Conservation (phyloP, 495 filamentous ascomycete species). For the Bacidia rubella region DNA sequence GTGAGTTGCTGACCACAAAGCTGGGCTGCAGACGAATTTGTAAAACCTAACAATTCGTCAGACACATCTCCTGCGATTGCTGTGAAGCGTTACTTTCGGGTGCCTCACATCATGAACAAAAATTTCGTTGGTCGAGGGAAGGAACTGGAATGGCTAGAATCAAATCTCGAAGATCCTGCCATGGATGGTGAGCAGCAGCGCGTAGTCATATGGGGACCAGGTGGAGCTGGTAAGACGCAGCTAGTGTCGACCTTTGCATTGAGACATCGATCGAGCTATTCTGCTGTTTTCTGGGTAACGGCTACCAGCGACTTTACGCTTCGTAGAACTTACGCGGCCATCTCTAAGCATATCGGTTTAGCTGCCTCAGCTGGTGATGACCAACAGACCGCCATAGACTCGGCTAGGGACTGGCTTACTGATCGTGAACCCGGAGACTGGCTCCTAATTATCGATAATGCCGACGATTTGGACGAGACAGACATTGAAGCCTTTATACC, state of each 20-base stretch:
- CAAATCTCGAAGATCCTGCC: background rate
- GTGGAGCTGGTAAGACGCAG: background rate
- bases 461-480: background rate
- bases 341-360: background rate
- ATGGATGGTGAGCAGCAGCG: background rate
- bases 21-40: too few relatives aligned
- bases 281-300: background rate
- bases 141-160: background rate
- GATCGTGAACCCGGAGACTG: background rate
- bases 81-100: too few relatives aligned
- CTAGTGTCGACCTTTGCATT: background rate
- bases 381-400: background rate
- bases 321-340: background rate
- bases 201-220: background rate
- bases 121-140: background rate
- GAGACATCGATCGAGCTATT: background rate
- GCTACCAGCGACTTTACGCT: background rate
- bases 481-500: background rate
- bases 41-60: too few relatives aligned
- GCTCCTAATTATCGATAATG: background rate
- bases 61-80: too few relatives aligned
- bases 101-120: background rate
- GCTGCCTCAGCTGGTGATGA: background rate
- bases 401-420: background rate
- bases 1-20: too few relatives aligned